Percentiles rank a stretch among this genome's conserved stretches.
Evolutionary conservation across 495 filamentous ascomycete genomes (phyloP).

Genomic region (Daldinia vernicosa): DNA sequence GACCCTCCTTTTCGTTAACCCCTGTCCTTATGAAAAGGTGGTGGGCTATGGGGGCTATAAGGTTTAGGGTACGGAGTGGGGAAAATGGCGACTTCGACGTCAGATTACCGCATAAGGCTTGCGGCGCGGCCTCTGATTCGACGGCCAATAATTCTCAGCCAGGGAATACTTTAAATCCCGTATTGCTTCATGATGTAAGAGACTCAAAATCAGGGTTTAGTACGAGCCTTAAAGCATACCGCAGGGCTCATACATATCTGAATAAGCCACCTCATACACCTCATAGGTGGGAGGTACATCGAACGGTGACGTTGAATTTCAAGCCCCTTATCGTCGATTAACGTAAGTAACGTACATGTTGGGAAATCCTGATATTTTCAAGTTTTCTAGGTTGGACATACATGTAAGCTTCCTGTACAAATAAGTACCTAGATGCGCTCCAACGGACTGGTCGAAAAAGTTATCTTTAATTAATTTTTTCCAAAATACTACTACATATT

Average conservation of each 20-base stretch:
- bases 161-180: slow-evolving; percentile 8
- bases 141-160: neutral
- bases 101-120: slow-evolving; percentile 39
- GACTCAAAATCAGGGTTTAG: slow-evolving; percentile 36
- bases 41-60: neutral
- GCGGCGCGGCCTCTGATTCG: slow-evolving; percentile 30
- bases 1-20: neutral
- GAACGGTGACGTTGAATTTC: slow-evolving; percentile 32
- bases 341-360: slow-evolving; percentile 22
- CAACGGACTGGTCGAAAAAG: neutral
- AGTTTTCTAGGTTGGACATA: slow-evolving; percentile 13
- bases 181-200: slow-evolving; percentile 41
- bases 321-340: slow-evolving; percentile 37
- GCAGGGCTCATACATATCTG: neutral
- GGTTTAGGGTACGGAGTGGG: neutral
- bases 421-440: slow-evolving; percentile 21
- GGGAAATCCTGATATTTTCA: slow-evolving; percentile 24
- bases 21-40: neutral
- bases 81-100: slow-evolving; percentile 37
- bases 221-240: slow-evolving; percentile 15
- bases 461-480: neutral
- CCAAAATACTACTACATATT: neutral
- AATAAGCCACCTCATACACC: neutral
- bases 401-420: slow-evolving; percentile 18
- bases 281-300: slow-evolving; percentile 15